A percentile compares a stretch with the other conserved stretches of the same genome.
These are phyloP conservation scores for Solanum commersonii DNA, from an alignment of 257 asterid species.

Conservation along the genomic window DNA sequence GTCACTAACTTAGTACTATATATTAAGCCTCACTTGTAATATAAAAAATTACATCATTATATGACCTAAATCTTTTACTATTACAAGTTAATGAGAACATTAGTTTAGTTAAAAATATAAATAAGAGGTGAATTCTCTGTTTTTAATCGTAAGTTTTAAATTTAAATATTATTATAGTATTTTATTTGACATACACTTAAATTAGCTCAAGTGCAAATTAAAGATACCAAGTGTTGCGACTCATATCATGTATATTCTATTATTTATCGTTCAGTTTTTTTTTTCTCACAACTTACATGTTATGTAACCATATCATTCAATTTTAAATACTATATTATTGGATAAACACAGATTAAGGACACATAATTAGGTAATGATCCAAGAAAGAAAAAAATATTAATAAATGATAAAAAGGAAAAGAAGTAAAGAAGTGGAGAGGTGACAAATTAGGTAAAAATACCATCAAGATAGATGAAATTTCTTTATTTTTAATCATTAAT, in stretches of 20 bases:
- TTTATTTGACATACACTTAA: not conserved
- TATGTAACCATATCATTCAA: not conserved
- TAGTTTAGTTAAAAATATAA: not conserved
- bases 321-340: not conserved
- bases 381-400: not conserved
- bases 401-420: not conserved
- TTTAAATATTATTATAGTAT: not conserved
- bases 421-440: not conserved
- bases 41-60: not conserved
- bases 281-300: not conserved
- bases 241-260: too few species aligned
- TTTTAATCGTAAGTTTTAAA: too few species aligned
- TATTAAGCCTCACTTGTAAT: not conserved
- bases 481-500: not conserved
- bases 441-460: not conserved
- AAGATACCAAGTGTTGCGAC: too few species aligned
- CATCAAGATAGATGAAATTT: not conserved
- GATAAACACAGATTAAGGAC: not conserved
- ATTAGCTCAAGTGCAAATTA: not conserved
- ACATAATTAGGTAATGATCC: not conserved
- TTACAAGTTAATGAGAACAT: not conserved
- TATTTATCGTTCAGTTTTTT: not conserved
- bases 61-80: not conserved
- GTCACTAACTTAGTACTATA: not conserved
- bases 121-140: not conserved